These are phyloP conservation scores for Stagonosporopsis vannaccii DNA, from an alignment of 2,329 filamentous ascomycete species.

Conservation along the genomic window DNA sequence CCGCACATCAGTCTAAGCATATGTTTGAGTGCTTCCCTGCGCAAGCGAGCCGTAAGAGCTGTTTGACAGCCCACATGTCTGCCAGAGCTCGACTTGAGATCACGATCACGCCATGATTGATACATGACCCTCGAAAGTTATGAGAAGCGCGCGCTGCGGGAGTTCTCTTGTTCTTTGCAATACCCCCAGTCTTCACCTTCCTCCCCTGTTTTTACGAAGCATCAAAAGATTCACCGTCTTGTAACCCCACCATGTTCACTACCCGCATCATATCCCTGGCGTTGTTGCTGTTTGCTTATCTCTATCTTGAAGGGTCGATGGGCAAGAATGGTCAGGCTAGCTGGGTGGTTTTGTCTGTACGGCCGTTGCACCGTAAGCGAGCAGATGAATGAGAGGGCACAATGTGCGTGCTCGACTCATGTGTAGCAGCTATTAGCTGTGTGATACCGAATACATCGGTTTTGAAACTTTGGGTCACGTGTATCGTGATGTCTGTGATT, in stretches of 20 bases:
- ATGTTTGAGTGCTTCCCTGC: constrained; percentile 8
- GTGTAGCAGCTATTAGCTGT: constrained; percentile 36
- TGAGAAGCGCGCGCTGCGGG: constrained; percentile 22
- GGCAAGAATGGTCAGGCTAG: constrained; percentile 32
- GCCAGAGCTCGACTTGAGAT: constrained; percentile 24
- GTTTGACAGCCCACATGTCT: background rate
- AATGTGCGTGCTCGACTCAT: constrained; percentile 20
- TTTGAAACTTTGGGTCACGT: constrained; percentile 9
- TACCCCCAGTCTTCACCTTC: constrained; percentile 31
- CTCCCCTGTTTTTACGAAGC: constrained; percentile 46
- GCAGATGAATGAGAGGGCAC: constrained; percentile 23
- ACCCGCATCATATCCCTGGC: constrained; percentile 53
- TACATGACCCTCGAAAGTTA: constrained; percentile 35
- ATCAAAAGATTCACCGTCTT: constrained; percentile 53
- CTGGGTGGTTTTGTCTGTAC: constrained; percentile 20
- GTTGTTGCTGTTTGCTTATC: constrained; percentile 45
- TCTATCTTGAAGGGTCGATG: constrained; percentile 33
- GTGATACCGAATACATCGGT: constrained; percentile 33
- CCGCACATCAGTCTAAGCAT: constrained; percentile 3
- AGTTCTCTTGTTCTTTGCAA: constrained; percentile 32
- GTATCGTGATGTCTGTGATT: constrained; percentile 10
- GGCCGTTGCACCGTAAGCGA: constrained; percentile 24
- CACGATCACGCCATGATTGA: constrained; percentile 33
- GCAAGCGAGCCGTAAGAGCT: constrained; percentile 10
- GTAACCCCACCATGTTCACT: constrained; percentile 45